A percentile compares a stretch with the other conserved stretches of the same genome.
These are phyloP conservation scores for Apiotrichum sp. DNA, from an alignment of 1,284 basidiomycete genomes.

Conservation along the genomic window DNA sequence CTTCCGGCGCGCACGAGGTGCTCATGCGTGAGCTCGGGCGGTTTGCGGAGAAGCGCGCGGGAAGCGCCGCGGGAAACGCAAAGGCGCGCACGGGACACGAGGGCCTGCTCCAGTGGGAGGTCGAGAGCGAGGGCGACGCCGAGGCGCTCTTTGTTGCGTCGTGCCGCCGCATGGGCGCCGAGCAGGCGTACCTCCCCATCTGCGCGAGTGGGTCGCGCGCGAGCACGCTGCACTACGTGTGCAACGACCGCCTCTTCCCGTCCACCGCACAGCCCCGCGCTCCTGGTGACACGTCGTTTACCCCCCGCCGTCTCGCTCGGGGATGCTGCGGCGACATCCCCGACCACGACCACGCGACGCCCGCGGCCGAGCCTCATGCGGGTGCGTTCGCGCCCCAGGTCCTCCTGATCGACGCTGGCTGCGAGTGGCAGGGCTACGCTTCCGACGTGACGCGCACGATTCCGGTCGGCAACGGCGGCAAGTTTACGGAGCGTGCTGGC, in stretches of 20 bases:
- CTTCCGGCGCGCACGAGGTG: slow-evolving; percentile 76
- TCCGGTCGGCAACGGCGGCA: slow-evolving; percentile 73
- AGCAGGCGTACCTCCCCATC: slow-evolving; percentile 85
- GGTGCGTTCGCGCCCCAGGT: slow-evolving; percentile 59
- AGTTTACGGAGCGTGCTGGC: slow-evolving; percentile 68
- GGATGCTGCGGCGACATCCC: slow-evolving; percentile 42
- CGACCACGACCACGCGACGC: slow-evolving; percentile 26
- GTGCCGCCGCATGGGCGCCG: slow-evolving; percentile 70
- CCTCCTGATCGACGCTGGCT: slow-evolving; percentile 83
- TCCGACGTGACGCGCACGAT: slow-evolving; percentile 47
- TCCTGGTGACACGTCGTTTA: slow-evolving; percentile 35
- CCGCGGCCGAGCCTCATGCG: slow-evolving; percentile 19
- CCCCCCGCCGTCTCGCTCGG: slow-evolving; percentile 26
- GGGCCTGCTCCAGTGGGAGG: slow-evolving; percentile 70
- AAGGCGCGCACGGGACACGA: slow-evolving; percentile 53
- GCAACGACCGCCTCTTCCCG: slow-evolving; percentile 47
- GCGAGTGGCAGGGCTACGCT: slow-evolving; percentile 65
- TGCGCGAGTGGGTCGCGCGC: slow-evolving; percentile 76
- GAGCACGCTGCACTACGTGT: slow-evolving; percentile 82
- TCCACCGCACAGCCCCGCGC: slow-evolving; percentile 27
- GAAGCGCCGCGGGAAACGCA: slow-evolving; percentile 36
- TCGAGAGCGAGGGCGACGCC: slow-evolving; percentile 81
- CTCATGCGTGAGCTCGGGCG: slow-evolving; percentile 83
- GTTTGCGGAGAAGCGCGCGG: slow-evolving; percentile 54
- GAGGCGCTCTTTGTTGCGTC: slow-evolving; percentile 85